Evolutionary conservation across 257 asterid species (phyloP), one percentile per base, ranked within the genome.

Genomic region (Scutellaria barbata): DNA sequence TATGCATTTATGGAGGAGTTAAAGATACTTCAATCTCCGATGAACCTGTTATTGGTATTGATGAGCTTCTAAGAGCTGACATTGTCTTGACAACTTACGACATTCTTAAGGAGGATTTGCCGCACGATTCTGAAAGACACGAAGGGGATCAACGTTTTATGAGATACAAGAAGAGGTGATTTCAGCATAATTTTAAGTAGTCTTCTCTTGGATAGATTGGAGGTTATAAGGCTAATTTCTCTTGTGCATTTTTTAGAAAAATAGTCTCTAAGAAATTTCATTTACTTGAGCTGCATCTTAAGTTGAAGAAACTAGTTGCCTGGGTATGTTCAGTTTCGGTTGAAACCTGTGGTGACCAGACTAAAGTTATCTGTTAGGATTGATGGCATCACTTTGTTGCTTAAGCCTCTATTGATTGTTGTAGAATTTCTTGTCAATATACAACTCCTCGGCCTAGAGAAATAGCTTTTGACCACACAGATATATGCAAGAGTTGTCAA

Each of bases 91-190:
- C 99, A 61, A 91, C 96, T 55, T 94, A 91, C 63, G 98, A 94
- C 65, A 87, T 87, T 57, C 98, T 94, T 55, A 94, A 88, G 84
- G 97, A 87, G 84, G 99, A 94, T 81, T 79, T 94, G 75, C 95
- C 96, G 5, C 99, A 91, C 66, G 99, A 94, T 87, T 88, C 93
- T 74, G 98, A 91, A 67, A 91, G 98, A 73, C 87, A 89, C 74
- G 96, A 91, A 77, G 98, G 96, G 63, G 99, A 94, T 82, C 96
- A 90, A 25, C 96, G 98, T 76, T 63, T 81, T 72, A 61, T 91
- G 90, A 91, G 99, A 88, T 86, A 83, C 78, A 73, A 59, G 82
- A 94, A 94, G 80, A 91, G 96, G 99, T 91, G 83, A 73, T 47
- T 50, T 66, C 35, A 20, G 62, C 57, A 39, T 67, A 50, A 6